These are phyloP conservation scores for Hypoxylon fragiforme DNA, from an alignment of 495 filamentous ascomycete species.

Conservation along the genomic window DNA sequence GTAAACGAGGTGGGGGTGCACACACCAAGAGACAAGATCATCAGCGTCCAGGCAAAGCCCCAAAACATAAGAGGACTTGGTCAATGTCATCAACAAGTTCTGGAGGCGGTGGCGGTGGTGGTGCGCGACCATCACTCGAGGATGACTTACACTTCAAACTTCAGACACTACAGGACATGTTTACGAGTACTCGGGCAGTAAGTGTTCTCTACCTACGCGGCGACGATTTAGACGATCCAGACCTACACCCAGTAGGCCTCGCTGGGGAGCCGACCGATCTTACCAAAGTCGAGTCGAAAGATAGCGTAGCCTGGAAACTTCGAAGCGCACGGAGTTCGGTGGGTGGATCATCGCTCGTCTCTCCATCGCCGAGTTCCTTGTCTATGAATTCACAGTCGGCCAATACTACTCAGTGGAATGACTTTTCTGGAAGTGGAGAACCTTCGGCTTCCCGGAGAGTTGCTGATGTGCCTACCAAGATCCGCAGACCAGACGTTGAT, in stretches of 20 bases:
- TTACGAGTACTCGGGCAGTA: constrained; percentile 83
- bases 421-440: constrained; percentile 42
- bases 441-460: constrained; percentile 46
- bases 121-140: constrained; percentile 65
- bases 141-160: constrained; percentile 90
- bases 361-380: constrained; percentile 69
- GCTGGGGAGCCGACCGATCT: constrained; percentile 67
- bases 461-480: constrained; percentile 54
- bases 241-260: constrained; percentile 78
- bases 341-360: constrained; percentile 64
- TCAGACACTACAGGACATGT: constrained; percentile 89
- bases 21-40: constrained; percentile 52
- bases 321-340: constrained; percentile 59
- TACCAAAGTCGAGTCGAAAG: constrained; percentile 59
- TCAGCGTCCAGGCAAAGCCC: constrained; percentile 71
- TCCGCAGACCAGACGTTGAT: constrained; percentile 51
- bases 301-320: constrained; percentile 57
- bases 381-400: constrained; percentile 62
- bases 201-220: constrained; percentile 85
- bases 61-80: constrained; percentile 93
- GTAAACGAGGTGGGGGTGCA: constrained; percentile 70
- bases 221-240: constrained; percentile 84
- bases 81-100: constrained; percentile 90
- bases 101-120: constrained; percentile 47
- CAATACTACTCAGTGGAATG: constrained; percentile 41